A percentile compares a stretch with the other conserved stretches of the same genome.
phyloP scores from a whole-genome alignment of 2,329 filamentous ascomycete genomes.

The Aspergillus vadensis region DNA sequence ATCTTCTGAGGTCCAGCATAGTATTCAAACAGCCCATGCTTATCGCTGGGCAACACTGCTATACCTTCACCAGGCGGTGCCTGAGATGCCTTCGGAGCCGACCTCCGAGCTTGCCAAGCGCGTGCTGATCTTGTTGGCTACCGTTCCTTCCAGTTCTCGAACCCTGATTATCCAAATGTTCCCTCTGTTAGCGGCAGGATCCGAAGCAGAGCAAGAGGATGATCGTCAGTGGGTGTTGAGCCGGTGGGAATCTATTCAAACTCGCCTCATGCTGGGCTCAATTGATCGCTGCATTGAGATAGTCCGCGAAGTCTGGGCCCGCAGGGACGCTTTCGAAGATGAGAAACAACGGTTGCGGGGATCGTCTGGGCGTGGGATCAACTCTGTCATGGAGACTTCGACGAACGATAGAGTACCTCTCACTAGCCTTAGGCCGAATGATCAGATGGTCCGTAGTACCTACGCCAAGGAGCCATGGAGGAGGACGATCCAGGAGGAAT shows the following conservation, averaged over 20 bases:
- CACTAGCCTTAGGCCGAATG: conserved; percentile 2
- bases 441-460: not conserved
- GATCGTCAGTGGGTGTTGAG: conserved; percentile 65
- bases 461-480: conserved; percentile 31
- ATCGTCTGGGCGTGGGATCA: conserved; percentile 22
- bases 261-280: conserved; percentile 66
- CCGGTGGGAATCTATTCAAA: conserved; percentile 63
- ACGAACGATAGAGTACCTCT: conserved; percentile 19
- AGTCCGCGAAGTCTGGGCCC: conserved; percentile 66
- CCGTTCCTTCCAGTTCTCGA: conserved; percentile 63
- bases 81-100: conserved; percentile 64
- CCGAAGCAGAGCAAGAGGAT: conserved; percentile 61
- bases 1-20: conserved; percentile 62
- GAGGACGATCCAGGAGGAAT: conserved; percentile 15
- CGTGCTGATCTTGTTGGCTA: conserved; percentile 63
- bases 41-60: conserved; percentile 68
- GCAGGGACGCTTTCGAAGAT: conserved; percentile 58
- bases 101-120: conserved; percentile 62
- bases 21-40: conserved; percentile 66
- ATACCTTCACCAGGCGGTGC: conserved; percentile 68
- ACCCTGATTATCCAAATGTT: conserved; percentile 70
- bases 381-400: conserved; percentile 22
- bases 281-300: conserved; percentile 67
- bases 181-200: conserved; percentile 67
- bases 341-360: conserved; percentile 42